Conservation (phyloP, 345 rosid species). For the Eucalyptus melliodora region DNA sequence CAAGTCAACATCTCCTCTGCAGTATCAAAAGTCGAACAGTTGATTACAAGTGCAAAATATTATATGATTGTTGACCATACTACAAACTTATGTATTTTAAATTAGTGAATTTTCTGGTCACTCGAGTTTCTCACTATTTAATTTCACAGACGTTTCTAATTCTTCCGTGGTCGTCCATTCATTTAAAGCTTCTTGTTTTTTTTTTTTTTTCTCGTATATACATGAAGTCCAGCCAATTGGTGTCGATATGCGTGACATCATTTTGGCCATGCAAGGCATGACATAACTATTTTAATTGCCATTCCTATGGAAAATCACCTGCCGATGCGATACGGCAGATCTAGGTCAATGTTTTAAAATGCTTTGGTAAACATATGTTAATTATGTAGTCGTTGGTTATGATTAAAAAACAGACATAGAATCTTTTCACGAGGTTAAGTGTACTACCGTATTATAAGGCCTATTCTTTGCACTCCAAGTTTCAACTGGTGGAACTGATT, state of each 20-base stretch:
- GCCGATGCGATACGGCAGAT: neutral
- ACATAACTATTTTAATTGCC: neutral
- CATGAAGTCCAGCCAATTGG: neutral
- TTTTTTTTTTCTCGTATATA: neutral
- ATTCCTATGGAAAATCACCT: neutral
- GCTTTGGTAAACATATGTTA: neutral
- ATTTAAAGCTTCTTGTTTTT: neutral
- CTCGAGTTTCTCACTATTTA: no score
- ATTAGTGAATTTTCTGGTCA: no score
- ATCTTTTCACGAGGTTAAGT: neutral
- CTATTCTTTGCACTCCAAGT: neutral
- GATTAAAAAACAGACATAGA: neutral
- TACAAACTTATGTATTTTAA: no score
- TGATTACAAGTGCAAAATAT: no score
- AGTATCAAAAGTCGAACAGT: no score
- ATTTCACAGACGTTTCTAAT: no score
- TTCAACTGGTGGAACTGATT: no score
- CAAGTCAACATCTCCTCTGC: no score
- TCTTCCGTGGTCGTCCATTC: neutral
- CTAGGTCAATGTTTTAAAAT: neutral
- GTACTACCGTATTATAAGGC: neutral
- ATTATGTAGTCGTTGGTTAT: neutral
- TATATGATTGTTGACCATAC: neutral
- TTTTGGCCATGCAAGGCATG: neutral
- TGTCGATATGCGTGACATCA: neutral